Conservation (phyloP, 306 rosid species). For the Lagenaria siceraria region DNA sequence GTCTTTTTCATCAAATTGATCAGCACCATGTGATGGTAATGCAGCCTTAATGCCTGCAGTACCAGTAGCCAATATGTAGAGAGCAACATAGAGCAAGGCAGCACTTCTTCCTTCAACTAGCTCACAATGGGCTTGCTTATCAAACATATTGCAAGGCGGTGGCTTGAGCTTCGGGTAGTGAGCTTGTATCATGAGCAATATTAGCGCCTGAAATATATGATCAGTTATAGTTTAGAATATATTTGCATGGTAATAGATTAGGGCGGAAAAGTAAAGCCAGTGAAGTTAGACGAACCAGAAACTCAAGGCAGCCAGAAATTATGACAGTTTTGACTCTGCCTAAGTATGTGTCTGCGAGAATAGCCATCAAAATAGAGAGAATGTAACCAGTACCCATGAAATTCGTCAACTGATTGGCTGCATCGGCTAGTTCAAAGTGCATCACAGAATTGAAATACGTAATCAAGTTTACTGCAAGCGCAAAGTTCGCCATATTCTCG, state of each 20-base stretch:
- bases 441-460: conserved; percentile 52
- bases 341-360: conserved; percentile 58
- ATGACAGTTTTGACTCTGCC: conserved; percentile 58
- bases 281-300: conserved; percentile 35
- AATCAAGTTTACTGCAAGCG: conserved; percentile 71
- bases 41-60: conserved; percentile 67
- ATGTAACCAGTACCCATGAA: conserved; percentile 60
- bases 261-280: neutral
- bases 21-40: conserved; percentile 83
- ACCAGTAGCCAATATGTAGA: conserved; percentile 52
- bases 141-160: conserved; percentile 29
- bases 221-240: neutral
- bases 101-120: conserved; percentile 26
- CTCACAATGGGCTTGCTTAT: conserved; percentile 25
- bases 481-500: conserved; percentile 59
- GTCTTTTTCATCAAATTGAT: conserved; percentile 70
- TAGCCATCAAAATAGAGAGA: conserved; percentile 52
- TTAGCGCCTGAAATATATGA: conserved; percentile 53
- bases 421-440: conserved; percentile 62
- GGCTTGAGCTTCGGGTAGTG: conserved; percentile 55
- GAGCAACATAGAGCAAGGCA: conserved; percentile 46
- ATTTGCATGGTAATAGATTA: neutral
- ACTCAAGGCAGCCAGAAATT: conserved; percentile 46
- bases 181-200: conserved; percentile 59
- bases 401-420: conserved; percentile 78